Base-by-base conservation (phyloP, 257 asterid genomes). In the Fraxinus quadrangulata region DNA sequence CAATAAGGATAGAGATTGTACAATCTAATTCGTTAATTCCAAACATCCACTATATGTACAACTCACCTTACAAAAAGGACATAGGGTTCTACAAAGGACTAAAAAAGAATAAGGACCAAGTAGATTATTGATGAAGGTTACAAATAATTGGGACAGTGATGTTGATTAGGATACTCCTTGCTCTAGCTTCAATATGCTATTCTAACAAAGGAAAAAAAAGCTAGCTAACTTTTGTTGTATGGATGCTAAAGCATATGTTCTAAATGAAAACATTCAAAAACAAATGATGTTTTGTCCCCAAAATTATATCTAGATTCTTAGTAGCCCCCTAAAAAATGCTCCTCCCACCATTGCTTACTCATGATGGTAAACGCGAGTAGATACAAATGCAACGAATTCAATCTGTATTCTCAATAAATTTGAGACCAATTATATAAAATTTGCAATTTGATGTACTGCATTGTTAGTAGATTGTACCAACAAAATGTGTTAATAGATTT, bases 221-320 rank as follows among this genome's bases (percentile, higher is more conserved):
- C 36, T 63, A 61, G 68, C 33, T 61, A 63, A 24, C 36, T 24
- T 63, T 63, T 24, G 36, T 26, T 24, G 31, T 61, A 23, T 33
- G 68, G 68, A 0, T 63, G 36, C 69, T 63, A 63, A 63, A 63
- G 69, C 69, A 63, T 63, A 63, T 24, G 69, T 63, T 63, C 69
- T 24, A 63, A 26, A 26, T 26, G 34, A 24, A 63, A 24, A 63
- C 34, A 23, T 12, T 26, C 34, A 54, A 54, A 54, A 54, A 17
- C 26, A 54, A 54, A 54, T 4, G 24, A 54, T 6, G 65, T 63
- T 23, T 23, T 23, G 36, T 6, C 33, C 68, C 31, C 31, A 61
- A 21, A 61, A 11, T 63, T 63, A 63, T 63, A 30, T 24, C 34
- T 26, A 63, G 69, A 63, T 63, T 63, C 69, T 63, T 23, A 59